Evolutionary conservation across 2,329 filamentous ascomycete genomes (phyloP).

Genomic region (Colletotrichum nymphaeae): DNA sequence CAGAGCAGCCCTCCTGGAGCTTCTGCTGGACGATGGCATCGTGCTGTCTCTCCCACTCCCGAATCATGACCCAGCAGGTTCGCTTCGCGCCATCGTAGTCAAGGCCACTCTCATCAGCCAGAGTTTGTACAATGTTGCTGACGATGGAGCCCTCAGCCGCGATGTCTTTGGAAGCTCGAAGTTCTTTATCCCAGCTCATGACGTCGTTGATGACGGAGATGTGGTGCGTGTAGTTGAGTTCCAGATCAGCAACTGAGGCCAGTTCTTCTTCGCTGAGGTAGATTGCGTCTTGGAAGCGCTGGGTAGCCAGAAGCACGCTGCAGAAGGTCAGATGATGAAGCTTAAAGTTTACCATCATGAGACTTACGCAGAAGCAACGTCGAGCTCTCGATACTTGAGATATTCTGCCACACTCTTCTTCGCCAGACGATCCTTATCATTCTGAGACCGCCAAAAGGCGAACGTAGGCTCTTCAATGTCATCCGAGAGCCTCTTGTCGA

Average conservation of each 20-base stretch:
- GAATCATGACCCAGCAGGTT: constrained; percentile 31
- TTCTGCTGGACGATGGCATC: not conserved
- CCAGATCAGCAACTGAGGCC: constrained; percentile 1
- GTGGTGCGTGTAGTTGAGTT: constrained; percentile 12
- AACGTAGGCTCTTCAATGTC: constrained; percentile 9
- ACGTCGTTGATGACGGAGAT: constrained; percentile 16
- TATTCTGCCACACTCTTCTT: constrained; percentile 9
- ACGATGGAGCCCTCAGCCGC: not conserved
- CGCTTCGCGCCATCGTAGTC: constrained; percentile 20
- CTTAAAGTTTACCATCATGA: not conserved
- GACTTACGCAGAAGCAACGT: constrained; percentile 10
- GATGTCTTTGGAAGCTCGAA: not conserved
- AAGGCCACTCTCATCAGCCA: constrained; percentile 1
- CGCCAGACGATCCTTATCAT: constrained; percentile 1
- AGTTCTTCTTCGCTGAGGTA: not conserved
- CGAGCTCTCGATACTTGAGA: constrained; percentile 3
- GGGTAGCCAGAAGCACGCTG: not conserved
- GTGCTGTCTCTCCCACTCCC: constrained; percentile 30
- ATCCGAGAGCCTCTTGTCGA: not conserved
- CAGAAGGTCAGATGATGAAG: not conserved
- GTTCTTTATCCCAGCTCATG: constrained; percentile 10
- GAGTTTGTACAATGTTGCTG: constrained; percentile 3
- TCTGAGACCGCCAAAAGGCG: constrained; percentile 9
- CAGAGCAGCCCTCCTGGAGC: not conserved
- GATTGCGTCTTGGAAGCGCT: not conserved